Base-by-base conservation (phyloP, 768 basidiomycete genomes). In the Tremella fuciformis region DNA sequence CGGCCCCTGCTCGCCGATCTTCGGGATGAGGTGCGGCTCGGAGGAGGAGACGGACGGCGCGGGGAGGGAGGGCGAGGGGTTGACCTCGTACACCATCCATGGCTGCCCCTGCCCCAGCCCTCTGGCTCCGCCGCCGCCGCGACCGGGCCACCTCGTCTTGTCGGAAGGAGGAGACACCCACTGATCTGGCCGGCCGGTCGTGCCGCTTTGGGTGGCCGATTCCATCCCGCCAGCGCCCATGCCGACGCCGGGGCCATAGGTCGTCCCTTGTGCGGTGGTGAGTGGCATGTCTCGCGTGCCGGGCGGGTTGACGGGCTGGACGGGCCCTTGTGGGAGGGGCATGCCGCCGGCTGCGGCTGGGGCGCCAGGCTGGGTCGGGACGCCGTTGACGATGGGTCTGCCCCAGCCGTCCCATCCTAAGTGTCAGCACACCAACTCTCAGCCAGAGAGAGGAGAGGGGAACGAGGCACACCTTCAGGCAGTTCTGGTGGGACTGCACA, bases 391-490 rank as follows among this genome's bases (percentile, higher is more conserved):
- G 48, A 70, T 59, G 0, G 71, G 71, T 34, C 71, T 55, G 51
- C 71, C 71, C 71, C 71, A 73, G 1, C 71, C 71, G 26, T 73
- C 71, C 64, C 63, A 73, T 38, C 71, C 71, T 73, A 51, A 18
- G 29, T 24, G 50, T 62, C 48, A 59, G 60, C 55, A 46, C 6
- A 4, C 7, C n/a, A 46, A 4, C n/a, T 46, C n/a, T n/a, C n/a
- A n/a, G n/a, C n/a, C n/a, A n/a, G n/a, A 15, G 8, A 46, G 8
- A 46, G 15, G 42, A 46, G 6, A 22, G 42, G 16, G 42, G 42
- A 15, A 15, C 7, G 6, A 15, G 42, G n/a, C n/a, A 46, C 42
- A 70, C 71, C 71, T 58, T 70, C 71, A 22, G 71, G 71, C 13
- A 73, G 52, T 8, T 63, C 60, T 11, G 71, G 71, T 9, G 71